Evolutionary conservation across 2,329 filamentous ascomycete genomes (phyloP), one percentile per base, ranked within the genome.

Genomic region (Aspergillus novofumigatus): DNA sequence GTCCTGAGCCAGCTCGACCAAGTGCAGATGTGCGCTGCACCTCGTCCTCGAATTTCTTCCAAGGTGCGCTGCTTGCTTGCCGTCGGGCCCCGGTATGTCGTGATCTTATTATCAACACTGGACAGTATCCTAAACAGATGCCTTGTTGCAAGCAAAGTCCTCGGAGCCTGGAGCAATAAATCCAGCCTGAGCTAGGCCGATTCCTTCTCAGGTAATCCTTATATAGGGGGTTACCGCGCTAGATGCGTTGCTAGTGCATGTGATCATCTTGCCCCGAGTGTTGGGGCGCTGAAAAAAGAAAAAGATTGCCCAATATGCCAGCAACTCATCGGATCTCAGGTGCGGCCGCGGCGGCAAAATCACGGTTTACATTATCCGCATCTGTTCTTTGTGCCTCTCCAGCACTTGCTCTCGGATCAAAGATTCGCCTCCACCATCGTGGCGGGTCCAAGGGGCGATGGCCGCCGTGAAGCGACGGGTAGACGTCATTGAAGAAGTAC

Each of bases 401-500:
- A 44, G 56, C 8, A 25, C 56, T 51, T 23, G 61, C 51, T 4
- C 57, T 58, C 1, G 64, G 25, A 53, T 87, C 92, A 69, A 96
- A 96, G 20, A 97, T 69, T 45, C 92, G 83, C 57, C 90, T 84
- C 93, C 93, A 99, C 87, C 91, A 97, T 58, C 79, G 78, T 0
- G 94, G 94, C 41, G 94, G 93, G 67, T 96, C 93, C 50, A 99
- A 81, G 0, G 94, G 94, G 55, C 90, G 83, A 52, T 89, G 87
- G 20, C 91, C 91, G 61, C 89, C 86, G 75, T 97, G 90, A 47
- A 97, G 83, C 3, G 92, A 90, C 3, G 94, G 94, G 74, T 96
- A 99, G 17, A 99, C 92, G 72, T 99, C 94, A 58, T 87, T 90
- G 75, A 97, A 97, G 78, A 97, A 99, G 75, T 97, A 99, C 89